These are phyloP conservation scores for Cutaneotrichosporon cavernicola DNA, from an alignment of 1,284 basidiomycete genomes.

Conservation along the genomic window DNA sequence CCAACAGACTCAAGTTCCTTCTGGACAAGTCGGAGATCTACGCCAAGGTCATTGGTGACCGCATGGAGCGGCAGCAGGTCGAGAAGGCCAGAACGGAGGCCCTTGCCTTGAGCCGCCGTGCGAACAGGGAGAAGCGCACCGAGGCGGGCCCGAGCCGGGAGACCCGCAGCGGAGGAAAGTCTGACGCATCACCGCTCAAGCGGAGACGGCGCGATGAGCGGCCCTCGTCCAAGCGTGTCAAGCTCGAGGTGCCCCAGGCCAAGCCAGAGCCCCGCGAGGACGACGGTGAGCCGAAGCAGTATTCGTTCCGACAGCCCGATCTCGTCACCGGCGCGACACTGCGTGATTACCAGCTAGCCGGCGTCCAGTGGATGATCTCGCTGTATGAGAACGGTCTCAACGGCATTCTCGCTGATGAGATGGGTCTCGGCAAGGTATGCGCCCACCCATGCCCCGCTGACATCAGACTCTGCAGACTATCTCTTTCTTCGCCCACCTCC, in stretches of 20 bases:
- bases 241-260: constrained; percentile 8
- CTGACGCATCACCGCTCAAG: constrained; percentile 19
- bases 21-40: constrained; percentile 53
- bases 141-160: constrained; percentile 21
- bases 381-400: constrained; percentile 92
- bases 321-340: constrained; percentile 80
- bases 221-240: constrained; percentile 14
- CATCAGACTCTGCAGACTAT: constrained; percentile 85
- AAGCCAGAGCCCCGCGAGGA: constrained; percentile 24
- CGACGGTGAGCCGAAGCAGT: constrained; percentile 33
- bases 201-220: constrained; percentile 2
- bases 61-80: constrained; percentile 53
- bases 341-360: constrained; percentile 89
- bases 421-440: constrained; percentile 81
- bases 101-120: constrained; percentile 42
- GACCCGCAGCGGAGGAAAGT: constrained; percentile 24
- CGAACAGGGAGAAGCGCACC: constrained; percentile 48
- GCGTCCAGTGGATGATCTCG: constrained; percentile 93
- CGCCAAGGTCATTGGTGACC: constrained; percentile 53
- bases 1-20: constrained; percentile 40
- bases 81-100: constrained; percentile 47
- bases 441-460: constrained; percentile 12
- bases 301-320: constrained; percentile 64
- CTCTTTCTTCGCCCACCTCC: constrained; percentile 83
- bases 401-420: constrained; percentile 79